Conservation (phyloP, 2,329 filamentous ascomycete genomes). For the Fusarium caatingaense region DNA sequence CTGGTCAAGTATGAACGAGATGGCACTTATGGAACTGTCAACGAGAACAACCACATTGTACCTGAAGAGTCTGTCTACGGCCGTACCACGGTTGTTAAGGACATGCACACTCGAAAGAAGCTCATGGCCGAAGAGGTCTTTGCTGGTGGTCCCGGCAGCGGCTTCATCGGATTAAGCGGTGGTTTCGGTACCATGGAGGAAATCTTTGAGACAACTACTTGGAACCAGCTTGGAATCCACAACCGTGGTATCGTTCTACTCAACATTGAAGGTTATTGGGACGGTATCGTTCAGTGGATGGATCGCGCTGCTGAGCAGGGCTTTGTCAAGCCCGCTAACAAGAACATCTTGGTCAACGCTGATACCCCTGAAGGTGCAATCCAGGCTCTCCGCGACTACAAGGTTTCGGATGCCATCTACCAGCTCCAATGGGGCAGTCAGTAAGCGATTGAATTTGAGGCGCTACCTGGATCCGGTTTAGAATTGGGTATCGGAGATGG, state of each 20-base stretch:
- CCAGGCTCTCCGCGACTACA: constrained; percentile 76
- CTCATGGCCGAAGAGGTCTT: constrained; percentile 93
- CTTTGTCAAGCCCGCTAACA: constrained; percentile 79
- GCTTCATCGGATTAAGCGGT: constrained; percentile 88
- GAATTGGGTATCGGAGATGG: constrained; percentile 15
- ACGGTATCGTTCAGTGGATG: constrained; percentile 87
- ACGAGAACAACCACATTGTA: constrained; percentile 64
- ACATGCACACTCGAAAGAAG: constrained; percentile 97
- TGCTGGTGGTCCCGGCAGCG: constrained; percentile 81
- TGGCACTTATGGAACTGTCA: constrained; percentile 62
- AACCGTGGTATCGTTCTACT: constrained; percentile 80
- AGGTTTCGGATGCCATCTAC: constrained; percentile 78
- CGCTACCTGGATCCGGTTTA: constrained; percentile 18
- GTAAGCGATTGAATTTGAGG: constrained; percentile 51
- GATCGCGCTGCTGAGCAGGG: constrained; percentile 77
- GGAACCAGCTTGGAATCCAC: constrained; percentile 98
- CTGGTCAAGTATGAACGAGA: constrained; percentile 83
- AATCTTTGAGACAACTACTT: constrained; percentile 89
- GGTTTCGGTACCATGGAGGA: constrained; percentile 98
- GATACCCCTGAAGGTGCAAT: constrained; percentile 78
- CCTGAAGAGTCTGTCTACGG: constrained; percentile 78
- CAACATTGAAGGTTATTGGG: constrained; percentile 93
- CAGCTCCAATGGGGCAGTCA: constrained; percentile 84
- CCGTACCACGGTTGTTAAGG: constrained; percentile 85
- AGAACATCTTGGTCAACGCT: constrained; percentile 82